Conservation (phyloP, 2,329 filamentous ascomycete genomes). For the Beauveria asiatica region DNA sequence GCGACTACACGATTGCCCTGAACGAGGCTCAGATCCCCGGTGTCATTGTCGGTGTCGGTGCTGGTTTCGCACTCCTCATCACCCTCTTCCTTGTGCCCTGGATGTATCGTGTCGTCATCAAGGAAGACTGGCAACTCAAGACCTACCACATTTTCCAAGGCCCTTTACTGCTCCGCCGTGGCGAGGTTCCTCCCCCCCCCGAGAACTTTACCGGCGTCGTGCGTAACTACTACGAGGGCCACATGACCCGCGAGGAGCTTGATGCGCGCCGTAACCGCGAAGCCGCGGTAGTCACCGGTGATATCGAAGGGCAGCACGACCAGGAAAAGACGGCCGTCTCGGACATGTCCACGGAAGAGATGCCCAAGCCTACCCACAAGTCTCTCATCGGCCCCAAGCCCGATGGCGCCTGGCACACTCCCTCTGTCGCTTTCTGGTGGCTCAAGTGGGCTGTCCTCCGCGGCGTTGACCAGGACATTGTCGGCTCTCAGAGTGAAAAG, state of each 20-base stretch:
- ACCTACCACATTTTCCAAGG: conserved; percentile 45
- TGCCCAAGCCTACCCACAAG: conserved; percentile 23
- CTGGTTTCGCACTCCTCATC: conserved; percentile 40
- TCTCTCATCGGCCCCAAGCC: conserved; percentile 31
- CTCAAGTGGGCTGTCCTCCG: conserved; percentile 38
- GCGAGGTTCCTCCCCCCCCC: conserved; percentile 32
- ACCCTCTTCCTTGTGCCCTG: conserved; percentile 49
- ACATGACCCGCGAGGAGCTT: conserved; percentile 45
- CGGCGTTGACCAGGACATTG: conserved; percentile 37
- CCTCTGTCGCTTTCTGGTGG: conserved; percentile 34
- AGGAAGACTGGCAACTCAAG: conserved; percentile 52
- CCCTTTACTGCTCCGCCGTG: conserved; percentile 41
- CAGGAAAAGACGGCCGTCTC: conserved; percentile 21
- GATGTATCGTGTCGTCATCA: conserved; percentile 48
- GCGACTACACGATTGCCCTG: conserved; percentile 37
- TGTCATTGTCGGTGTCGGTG: conserved; percentile 45
- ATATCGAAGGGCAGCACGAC: conserved; percentile 17
- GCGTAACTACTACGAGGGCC: conserved; percentile 48
- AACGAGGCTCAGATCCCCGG: conserved; percentile 40
- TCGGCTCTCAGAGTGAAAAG: conserved; percentile 27
- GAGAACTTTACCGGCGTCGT: conserved; percentile 33
- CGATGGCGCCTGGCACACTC: conserved; percentile 33
- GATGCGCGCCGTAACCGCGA: conserved; percentile 29
- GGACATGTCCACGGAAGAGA: conserved; percentile 23
- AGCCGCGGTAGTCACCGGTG: conserved; percentile 14